Evolutionary conservation across 2,329 filamentous ascomycete genomes (phyloP).

Genomic region (Cladophialophora chaetospira): DNA sequence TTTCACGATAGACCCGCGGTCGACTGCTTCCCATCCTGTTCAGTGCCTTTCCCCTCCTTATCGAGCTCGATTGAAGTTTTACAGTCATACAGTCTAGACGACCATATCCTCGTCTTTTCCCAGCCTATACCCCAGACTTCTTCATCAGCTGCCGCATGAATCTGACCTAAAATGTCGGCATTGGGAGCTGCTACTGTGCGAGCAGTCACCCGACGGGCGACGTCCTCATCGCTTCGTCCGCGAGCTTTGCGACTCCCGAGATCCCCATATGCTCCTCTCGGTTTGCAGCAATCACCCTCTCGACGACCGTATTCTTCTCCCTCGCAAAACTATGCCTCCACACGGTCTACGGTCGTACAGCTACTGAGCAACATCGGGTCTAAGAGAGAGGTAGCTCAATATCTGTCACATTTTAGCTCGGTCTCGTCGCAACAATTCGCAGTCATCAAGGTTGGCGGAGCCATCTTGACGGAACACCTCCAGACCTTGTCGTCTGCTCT

Average conservation of each 20-base stretch:
- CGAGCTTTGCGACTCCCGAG: constrained; percentile 35
- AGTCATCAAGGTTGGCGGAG: constrained; percentile 96
- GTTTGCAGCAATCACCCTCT: constrained; percentile 13
- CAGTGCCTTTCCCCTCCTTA: constrained; percentile 1
- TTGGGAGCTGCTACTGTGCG: constrained; percentile 32
- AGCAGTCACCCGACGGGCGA: constrained; percentile 30
- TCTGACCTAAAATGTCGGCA: constrained; percentile 28
- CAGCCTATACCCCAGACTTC: neutral
- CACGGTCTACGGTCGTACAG: constrained; percentile 80
- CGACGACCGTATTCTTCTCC: constrained; percentile 50
- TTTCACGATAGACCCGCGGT: constrained; percentile 12
- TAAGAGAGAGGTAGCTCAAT: constrained; percentile 94
- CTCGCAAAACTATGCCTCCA: constrained; percentile 59
- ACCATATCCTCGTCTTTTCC: neutral
- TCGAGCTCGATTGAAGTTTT: constrained; percentile 1
- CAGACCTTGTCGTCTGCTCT: constrained; percentile 87
- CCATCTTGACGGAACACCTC: constrained; percentile 91
- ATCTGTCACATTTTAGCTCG: constrained; percentile 94
- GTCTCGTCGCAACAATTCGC: constrained; percentile 96
- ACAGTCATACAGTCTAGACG: neutral
- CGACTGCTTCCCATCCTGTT: constrained; percentile 1
- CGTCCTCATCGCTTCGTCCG: constrained; percentile 23
- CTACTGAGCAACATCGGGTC: constrained; percentile 94
- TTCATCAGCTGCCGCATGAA: constrained; percentile 34
- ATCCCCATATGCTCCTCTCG: constrained; percentile 38